Base-by-base conservation (phyloP, 2,329 filamentous ascomycete species). In the Hypoxylon rubiginosum region DNA sequence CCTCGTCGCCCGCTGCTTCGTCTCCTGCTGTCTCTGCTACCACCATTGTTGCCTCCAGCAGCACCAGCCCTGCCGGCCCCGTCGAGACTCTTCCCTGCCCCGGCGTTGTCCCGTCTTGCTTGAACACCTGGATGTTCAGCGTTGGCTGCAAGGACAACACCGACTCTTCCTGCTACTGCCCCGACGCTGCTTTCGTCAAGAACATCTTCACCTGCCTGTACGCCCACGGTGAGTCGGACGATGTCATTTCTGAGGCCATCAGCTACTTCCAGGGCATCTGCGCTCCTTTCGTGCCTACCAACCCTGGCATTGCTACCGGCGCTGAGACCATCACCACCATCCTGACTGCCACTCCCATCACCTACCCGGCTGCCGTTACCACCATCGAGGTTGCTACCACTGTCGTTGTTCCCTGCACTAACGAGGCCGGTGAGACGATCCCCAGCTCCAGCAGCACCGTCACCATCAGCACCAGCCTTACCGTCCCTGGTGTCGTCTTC, bases 221-320 rank as follows among this genome's bases (percentile, higher is more conserved):
- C 75, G 87, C 94, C 62, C 91, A 94, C 85, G 91, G 90, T 69
- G 85, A 86, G 64, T 85, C 86, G 64, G 86, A 90, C 66, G 83
- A 86, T 49, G 86, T 92, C 76, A 85, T 95, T 72, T 84, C 88
- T 58, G 82, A 89, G 73, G 92, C 93, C 66, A 86, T 96, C 64
- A 86, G 87, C 74, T 97, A 92, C 88, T 91, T 97, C 85, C 91
- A 94, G 80, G 94, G 94, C 78, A 92, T 98, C 81, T 98, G 95
- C 83, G 93, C 92, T 62, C 82, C 86, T 57, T 90, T 91, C 80
- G 86, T 93, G 36, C 83, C 86, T 15, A 74, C 86, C 77, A 97
- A 97, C 87, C 93, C 94, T n/a, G 92, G 86, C 69, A 92, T 98
- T 74, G 88, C 93, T 76, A 97, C 92, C 53, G 89, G 87, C 68